Percentiles rank a stretch among this genome's conserved stretches.
Conservation (phyloP, 164 flowering plant genomes). For the Saururus chinensis region DNA sequence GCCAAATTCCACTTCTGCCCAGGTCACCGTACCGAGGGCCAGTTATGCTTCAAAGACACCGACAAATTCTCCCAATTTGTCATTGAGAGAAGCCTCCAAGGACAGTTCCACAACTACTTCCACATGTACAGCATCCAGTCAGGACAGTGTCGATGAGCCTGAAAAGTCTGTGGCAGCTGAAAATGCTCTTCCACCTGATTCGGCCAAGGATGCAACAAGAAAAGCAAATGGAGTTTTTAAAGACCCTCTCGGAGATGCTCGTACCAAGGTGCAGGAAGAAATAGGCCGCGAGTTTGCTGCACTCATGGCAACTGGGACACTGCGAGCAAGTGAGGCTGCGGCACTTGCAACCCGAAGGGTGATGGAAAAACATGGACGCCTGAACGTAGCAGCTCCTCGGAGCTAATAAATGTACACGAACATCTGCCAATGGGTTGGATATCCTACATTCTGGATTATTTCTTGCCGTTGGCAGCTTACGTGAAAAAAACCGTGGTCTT, state of each 20-base stretch:
- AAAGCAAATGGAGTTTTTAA: conserved; percentile 13
- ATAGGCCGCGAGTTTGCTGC: conserved; percentile 69
- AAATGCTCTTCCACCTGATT: conserved; percentile 12
- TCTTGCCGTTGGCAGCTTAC: no score
- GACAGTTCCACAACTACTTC: no score
- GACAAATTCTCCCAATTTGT: neutral
- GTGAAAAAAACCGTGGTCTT: no score
- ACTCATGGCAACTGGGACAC: conserved; percentile 75
- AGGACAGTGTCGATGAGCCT: neutral
- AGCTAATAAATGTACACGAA: conserved; percentile 12
- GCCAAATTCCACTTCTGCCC: conserved; percentile 27
- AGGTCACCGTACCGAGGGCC: conserved; percentile 6
- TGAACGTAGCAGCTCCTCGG: conserved; percentile 25
- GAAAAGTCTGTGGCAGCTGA: neutral
- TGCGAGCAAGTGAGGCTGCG: conserved; percentile 95
- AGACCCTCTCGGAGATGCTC: conserved; percentile 70
- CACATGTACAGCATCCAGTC: no score
- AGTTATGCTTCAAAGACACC: neutral
- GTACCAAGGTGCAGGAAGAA: conserved; percentile 82
- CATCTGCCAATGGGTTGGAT: neutral
- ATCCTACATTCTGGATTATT: no score
- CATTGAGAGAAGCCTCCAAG: neutral
- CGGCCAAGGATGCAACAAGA: conserved; percentile 11
- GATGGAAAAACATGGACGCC: conserved; percentile 69
- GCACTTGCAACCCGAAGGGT: conserved; percentile 83